Base-by-base conservation (phyloP, 73 alveolate species). In the Strombidium stylifer region DNA sequence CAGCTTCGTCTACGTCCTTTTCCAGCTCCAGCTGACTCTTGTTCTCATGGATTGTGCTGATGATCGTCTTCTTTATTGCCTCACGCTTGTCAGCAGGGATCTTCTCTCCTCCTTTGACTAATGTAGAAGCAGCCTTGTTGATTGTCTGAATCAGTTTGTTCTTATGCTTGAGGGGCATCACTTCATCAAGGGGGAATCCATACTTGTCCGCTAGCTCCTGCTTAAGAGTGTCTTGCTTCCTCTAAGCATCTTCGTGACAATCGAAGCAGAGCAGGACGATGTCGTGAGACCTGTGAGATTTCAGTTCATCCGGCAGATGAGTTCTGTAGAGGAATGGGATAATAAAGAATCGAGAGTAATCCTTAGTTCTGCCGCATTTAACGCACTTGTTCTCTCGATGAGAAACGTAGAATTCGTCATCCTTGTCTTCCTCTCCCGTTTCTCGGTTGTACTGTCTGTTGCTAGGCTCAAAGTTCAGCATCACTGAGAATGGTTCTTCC, bases 231-330 rank as follows among this genome's bases (percentile, higher is more conserved):
- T 87, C 96, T 54, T 92, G 73, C 14, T 59, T 72, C 73, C 81
- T 84, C 36, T 86, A 76, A 0, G 98, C 98, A 15, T 47, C 82
- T 64, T 96, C 98, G 69, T 96, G 98, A 53, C 99, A 96, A 25
- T 82, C 66, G 32, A 92, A 87, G 56, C 99, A 96, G 55, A 96
- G 78, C 16, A 96, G 77, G 23, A 90, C 95, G 18, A 96, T 94
- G 73, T 96, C 99, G 70, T 96, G 98, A 26, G 97, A 86, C 68
- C 98, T 75, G 52, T 93, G 98, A 40, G 92, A 60, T 85, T 96
- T 96, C 69, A 75, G 82, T 64, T 90, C 82, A 65, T 81, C 93
- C 0, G 99, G 97, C 73, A 94, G 82, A 54, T 66, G 70, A 32
- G 75, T 61, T 67, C 98, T 77, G 62, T 86, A 92, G 25, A 89